Conservation (phyloP, 2,329 filamentous ascomycete genomes). For the Chaetomium strumarium region DNA sequence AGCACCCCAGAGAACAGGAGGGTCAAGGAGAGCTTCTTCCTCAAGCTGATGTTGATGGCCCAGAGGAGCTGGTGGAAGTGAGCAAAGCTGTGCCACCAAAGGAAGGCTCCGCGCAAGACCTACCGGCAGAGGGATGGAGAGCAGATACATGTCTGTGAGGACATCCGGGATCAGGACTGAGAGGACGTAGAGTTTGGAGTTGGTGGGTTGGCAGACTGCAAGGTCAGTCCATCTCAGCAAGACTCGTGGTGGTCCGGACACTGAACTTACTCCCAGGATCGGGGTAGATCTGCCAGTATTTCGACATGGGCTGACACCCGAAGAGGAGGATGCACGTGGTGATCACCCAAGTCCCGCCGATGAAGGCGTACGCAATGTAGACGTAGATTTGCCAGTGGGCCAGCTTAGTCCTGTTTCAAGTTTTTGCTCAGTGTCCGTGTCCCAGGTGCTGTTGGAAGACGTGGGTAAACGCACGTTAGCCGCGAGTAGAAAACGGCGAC, state of each 20-base stretch:
- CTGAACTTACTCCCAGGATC: slow-evolving; percentile 48
- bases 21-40: no score
- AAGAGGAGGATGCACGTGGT: slow-evolving; percentile 42
- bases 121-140: slow-evolving; percentile 48
- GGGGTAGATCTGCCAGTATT: slow-evolving; percentile 51
- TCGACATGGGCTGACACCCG: slow-evolving; percentile 41
- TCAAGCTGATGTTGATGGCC: no score
- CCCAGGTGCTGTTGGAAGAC: neutral
- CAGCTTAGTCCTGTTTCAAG: slow-evolving; percentile 31
- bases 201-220: slow-evolving; percentile 43
- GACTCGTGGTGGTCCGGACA: no score
- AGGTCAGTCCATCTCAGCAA: no score
- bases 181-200: slow-evolving; percentile 42
- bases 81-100: no score
- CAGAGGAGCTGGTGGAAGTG: no score
- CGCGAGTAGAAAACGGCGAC: slow-evolving; percentile 48
- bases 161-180: slow-evolving; percentile 45
- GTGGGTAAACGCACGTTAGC: slow-evolving; percentile 33
- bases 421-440: slow-evolving; percentile 11
- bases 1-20: no score
- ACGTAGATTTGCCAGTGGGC: slow-evolving; percentile 37
- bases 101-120: no score
- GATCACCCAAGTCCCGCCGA: slow-evolving; percentile 40
- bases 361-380: slow-evolving; percentile 40
- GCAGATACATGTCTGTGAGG: slow-evolving; percentile 47